phyloP scores from a whole-genome alignment of 331 rosid species.

The Malus hybrid region DNA sequence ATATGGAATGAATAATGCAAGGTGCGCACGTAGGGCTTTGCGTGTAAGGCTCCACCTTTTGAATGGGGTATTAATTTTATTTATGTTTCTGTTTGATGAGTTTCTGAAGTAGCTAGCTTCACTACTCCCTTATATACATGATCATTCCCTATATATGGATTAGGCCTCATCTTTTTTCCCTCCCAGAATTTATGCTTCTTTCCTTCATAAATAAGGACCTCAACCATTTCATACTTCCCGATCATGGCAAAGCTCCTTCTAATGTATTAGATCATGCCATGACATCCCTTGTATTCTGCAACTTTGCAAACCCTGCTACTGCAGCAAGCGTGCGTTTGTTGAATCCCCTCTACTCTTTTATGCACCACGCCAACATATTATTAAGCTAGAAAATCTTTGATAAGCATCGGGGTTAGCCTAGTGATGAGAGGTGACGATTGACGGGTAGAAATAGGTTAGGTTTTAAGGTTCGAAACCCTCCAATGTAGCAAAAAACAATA shows the following conservation, averaged over 20 bases:
- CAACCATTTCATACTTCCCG: slow-evolving; percentile 19
- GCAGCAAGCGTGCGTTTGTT: slow-evolving; percentile 2
- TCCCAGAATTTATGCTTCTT: slow-evolving; percentile 33
- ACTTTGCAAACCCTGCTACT: too few relatives aligned
- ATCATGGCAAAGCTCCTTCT: neutral
- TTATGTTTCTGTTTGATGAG: neutral
- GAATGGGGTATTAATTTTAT: slow-evolving; percentile 33
- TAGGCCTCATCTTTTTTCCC: slow-evolving; percentile 28
- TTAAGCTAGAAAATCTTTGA: too few relatives aligned
- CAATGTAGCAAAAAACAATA: too few relatives aligned
- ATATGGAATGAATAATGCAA: slow-evolving; percentile 32
- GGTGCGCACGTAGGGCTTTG: slow-evolving; percentile 68
- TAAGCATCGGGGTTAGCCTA: too few relatives aligned
- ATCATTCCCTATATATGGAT: slow-evolving; percentile 39
- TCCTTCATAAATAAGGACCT: slow-evolving; percentile 14
- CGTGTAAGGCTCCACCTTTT: slow-evolving; percentile 64
- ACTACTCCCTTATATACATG: slow-evolving; percentile 31
- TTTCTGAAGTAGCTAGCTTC: too few relatives aligned
- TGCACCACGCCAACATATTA: too few relatives aligned
- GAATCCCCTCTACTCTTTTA: too few relatives aligned
- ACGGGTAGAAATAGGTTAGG: too few relatives aligned
- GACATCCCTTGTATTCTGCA: too few relatives aligned
- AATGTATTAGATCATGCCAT: neutral
- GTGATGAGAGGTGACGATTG: too few relatives aligned
- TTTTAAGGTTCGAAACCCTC: too few relatives aligned